Evolutionary conservation across 352 stramenopile genomes (phyloP), one percentile per base, ranked within the genome.

Genomic region (Globisporangium orthogonon): DNA sequence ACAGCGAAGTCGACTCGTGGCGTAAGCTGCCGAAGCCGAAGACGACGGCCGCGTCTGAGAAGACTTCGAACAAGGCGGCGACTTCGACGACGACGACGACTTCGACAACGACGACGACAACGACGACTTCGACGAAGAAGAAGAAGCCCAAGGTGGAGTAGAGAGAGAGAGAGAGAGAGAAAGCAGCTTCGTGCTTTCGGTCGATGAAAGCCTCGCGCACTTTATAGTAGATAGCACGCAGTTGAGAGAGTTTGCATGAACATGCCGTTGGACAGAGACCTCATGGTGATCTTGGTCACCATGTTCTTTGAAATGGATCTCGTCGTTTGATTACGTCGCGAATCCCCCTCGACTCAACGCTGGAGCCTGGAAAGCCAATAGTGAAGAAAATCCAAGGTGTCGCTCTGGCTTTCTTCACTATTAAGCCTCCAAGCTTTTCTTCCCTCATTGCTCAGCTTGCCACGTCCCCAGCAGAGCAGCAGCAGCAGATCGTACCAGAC

Each of bases 1-100:
- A 73, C 29, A 76, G 86, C 58, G 76, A 88, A 30, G 67, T 86
- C 23, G 57, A 66, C 33, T 65, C 76, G 57, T 86, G 85, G 66
- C 73, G 69, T 50, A 71, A 85, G 54, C 50, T 72, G 35, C 60
- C 74, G 50, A 54, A 67, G 60, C 54, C 57, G 52, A 49, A 54
- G 58, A 56, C 54, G 61, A 58, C 58, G 63, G 47, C 74, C 47
- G 52, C 13, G 23, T 23, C 23, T 23, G 23, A 23, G 14, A 47
- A 18, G 41, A 7, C 33, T 37, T 37, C 41, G 41, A 28, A 14
- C 7, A 13, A 17, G 41, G 11, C 13, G 7, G 2, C n/a, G 44
- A 49, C 44, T 7, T 17, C 7, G 44, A 17, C 44, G n/a, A 11
- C 44, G 17, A 29, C 43, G 17, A 48, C 41, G 41, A 48, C 13